phyloP scores from a whole-genome alignment of 192 early-diverging fungal species.

The Linnemannia zychae region DNA sequence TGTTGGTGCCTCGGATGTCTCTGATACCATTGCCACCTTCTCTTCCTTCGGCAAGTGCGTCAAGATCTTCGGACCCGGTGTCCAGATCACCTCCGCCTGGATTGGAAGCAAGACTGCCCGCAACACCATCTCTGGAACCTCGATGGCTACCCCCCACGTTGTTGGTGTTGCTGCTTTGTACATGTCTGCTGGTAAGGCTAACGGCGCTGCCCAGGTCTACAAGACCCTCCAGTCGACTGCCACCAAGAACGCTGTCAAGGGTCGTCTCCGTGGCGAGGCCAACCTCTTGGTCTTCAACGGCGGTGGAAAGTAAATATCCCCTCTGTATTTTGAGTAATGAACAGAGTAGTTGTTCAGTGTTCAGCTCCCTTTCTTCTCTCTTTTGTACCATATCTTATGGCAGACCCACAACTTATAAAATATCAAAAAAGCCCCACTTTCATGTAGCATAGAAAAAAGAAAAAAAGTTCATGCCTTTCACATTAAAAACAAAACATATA shows the following conservation, averaged over 20 bases:
- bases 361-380: neutral
- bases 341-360: conserved; percentile 1
- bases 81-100: conserved; percentile 86
- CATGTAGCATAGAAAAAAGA: conserved; percentile 6
- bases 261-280: conserved; percentile 59
- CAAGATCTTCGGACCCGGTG: conserved; percentile 93
- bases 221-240: conserved; percentile 62
- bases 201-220: conserved; percentile 72
- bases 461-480: neutral
- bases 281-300: conserved; percentile 77
- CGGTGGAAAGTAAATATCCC: conserved; percentile 35
- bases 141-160: conserved; percentile 95
- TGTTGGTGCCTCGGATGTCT: conserved; percentile 87
- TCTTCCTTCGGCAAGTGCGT: conserved; percentile 94
- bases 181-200: conserved; percentile 44
- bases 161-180: conserved; percentile 88
- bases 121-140: conserved; percentile 95
- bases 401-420: neutral
- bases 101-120: conserved; percentile 78
- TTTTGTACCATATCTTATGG: neutral
- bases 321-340: neutral
- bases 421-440: neutral
- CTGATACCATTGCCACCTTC: conserved; percentile 83
- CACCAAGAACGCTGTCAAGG: conserved; percentile 68
- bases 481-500: neutral